Evolutionary conservation across 1,139 yeast species (phyloP), one percentile per base, ranked within the genome.

Genomic region (Insectozyma bohioensis): DNA sequence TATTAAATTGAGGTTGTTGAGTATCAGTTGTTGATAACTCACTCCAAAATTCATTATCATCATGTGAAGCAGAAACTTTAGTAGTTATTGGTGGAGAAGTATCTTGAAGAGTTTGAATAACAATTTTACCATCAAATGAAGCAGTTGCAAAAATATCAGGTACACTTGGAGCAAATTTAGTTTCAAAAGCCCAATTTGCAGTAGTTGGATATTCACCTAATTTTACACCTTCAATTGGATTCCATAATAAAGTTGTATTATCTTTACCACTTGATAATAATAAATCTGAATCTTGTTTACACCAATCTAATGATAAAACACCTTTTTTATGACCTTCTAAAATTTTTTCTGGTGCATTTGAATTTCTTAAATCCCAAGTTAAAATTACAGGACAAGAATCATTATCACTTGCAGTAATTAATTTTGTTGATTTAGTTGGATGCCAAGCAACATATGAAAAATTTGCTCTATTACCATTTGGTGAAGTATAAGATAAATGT

Each of bases 101-200:
- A 53, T 88, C 96, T 61, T 94, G 99, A 42, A 94, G 67, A 22
- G 96, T 76, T 61, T 90, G 97, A 26, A 92, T 70, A 32, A 78
- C 63, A 38, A 94, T 73, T 56, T 85, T 87, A 37, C 95, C 95
- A 57, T 90, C 97, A 48, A 85, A 86, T 10, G 97, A 85, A 15
- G 97, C 94, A 37, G 90, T 77, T 6, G 97, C 98, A 66, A 94
- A 85, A 37, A 87, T 63, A 42, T 90, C 97, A 4, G 99, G 98
- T 16, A 86, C 78, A 17, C 69, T 60, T 27, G 95, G 95, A 39
- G 95, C 95, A 67, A 90, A 92, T 48, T 76, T 74, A 11, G 95
- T 77, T 58, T 85, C 80, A 64, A 88, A 92, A 17, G 87, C 84
- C 98, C 98, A 92, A 58, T 87, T 90, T 25, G 95, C 85, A 26